Conservation (phyloP, 495 filamentous ascomycete genomes). For the Viridothelium virens region DNA sequence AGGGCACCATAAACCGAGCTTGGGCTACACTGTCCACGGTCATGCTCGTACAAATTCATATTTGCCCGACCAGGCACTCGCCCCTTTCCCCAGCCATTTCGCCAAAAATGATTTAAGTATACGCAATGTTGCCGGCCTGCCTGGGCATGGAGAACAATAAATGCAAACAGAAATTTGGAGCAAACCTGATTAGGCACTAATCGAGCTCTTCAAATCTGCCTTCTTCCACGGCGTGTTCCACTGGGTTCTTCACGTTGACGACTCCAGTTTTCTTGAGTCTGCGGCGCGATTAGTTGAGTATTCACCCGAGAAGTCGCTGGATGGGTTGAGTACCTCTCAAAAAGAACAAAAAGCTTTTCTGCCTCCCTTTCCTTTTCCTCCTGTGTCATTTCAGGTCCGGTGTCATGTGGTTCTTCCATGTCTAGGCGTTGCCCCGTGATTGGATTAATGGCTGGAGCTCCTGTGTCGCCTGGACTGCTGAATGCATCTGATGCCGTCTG, state of each 20-base stretch:
- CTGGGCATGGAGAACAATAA: too few species aligned
- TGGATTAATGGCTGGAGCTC: slow-evolving; percentile 59
- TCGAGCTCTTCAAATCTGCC: slow-evolving; percentile 71
- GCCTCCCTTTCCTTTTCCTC: slow-evolving; percentile 93
- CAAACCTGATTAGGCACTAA: neutral
- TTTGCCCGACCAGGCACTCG: too few species aligned
- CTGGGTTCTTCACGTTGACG: slow-evolving; percentile 76
- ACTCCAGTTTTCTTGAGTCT: slow-evolving; percentile 79
- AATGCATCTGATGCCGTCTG: slow-evolving; percentile 54
- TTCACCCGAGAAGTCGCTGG: neutral
- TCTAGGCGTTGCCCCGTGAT: slow-evolving; percentile 82
- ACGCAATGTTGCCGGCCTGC: too few species aligned
- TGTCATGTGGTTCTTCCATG: slow-evolving; percentile 49
- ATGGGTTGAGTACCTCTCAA: slow-evolving; percentile 61
- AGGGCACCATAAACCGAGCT: too few species aligned
- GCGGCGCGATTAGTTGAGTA: slow-evolving; percentile 22
- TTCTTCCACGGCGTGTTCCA: slow-evolving; percentile 63
- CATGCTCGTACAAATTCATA: too few species aligned
- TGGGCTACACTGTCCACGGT: too few species aligned
- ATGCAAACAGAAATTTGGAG: too few species aligned
- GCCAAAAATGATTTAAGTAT: too few species aligned
- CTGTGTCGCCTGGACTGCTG: slow-evolving; percentile 37
- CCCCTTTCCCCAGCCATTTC: too few species aligned
- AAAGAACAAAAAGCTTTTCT: slow-evolving; percentile 86
- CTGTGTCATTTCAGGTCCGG: slow-evolving; percentile 66